phyloP scores from a whole-genome alignment of 2,329 filamentous ascomycete species.

The Calonectria hawksworthii region DNA sequence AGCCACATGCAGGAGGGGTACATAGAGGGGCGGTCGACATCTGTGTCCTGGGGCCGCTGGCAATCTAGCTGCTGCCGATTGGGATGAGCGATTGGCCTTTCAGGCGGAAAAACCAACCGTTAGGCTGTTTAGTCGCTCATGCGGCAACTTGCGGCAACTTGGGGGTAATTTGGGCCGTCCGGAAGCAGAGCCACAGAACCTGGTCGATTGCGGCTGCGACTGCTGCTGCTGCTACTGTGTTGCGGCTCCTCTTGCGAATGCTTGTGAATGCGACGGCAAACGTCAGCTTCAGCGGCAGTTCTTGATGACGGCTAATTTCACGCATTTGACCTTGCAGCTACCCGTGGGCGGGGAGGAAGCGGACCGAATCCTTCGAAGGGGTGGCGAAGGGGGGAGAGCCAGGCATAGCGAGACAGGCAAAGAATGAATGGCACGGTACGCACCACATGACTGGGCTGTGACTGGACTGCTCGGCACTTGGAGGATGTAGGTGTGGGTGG shows the following conservation, averaged over 20 bases:
- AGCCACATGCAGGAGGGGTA: slow-evolving; percentile 13
- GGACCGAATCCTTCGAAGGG: slow-evolving; percentile 2
- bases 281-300: not conserved
- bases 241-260: not conserved
- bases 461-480: slow-evolving; percentile 6
- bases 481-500: not conserved
- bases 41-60: not conserved
- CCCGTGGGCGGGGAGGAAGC: not conserved
- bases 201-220: not conserved
- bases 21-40: not conserved
- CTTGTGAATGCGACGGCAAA: not conserved
- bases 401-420: not conserved
- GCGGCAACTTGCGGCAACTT: not conserved
- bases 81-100: not conserved
- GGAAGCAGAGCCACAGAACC: not conserved
- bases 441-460: not conserved
- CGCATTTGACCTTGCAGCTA: not conserved
- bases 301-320: not conserved
- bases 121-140: not conserved
- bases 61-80: not conserved
- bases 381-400: not conserved
- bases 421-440: not conserved
- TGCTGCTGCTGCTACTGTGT: not conserved
- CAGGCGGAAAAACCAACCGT: not conserved
- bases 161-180: not conserved